phyloP scores from a whole-genome alignment of 805 yeast genomes.

The Candida mattraensis region DNA sequence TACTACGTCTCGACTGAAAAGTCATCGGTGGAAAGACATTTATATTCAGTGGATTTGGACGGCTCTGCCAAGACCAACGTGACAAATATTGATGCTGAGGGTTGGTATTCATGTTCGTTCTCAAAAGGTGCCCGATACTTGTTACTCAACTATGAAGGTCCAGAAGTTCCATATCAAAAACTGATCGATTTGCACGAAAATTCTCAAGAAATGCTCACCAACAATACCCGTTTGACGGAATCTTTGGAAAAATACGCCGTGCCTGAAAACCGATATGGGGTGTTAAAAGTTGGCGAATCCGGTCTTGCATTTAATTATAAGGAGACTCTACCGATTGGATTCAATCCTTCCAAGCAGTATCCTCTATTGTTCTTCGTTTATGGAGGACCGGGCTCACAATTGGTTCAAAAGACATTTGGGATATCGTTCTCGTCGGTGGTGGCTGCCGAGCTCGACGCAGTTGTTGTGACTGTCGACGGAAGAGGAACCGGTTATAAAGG shows the following conservation, averaged over 20 bases:
- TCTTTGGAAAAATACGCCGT: slow-evolving; percentile 46
- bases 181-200: slow-evolving; percentile 54
- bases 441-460: slow-evolving; percentile 73
- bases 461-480: slow-evolving; percentile 95
- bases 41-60: slow-evolving; percentile 65
- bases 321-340: slow-evolving; percentile 77
- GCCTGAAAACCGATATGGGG: slow-evolving; percentile 57
- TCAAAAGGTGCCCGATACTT: slow-evolving; percentile 78
- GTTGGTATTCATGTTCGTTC: slow-evolving; percentile 70
- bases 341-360: slow-evolving; percentile 59
- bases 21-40: slow-evolving; percentile 80
- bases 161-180: slow-evolving; percentile 75
- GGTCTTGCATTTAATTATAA: slow-evolving; percentile 52
- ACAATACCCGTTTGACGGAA: slow-evolving; percentile 43
- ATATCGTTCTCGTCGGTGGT: slow-evolving; percentile 71
- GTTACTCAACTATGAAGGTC: slow-evolving; percentile 73
- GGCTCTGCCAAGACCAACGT: slow-evolving; percentile 42
- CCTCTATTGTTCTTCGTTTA: slow-evolving; percentile 89
- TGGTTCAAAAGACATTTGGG: slow-evolving; percentile 61
- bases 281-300: slow-evolving; percentile 43
- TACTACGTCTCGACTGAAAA: slow-evolving; percentile 74
- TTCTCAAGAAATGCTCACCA: slow-evolving; percentile 41
- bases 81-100: slow-evolving; percentile 55
- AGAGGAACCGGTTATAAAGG: slow-evolving; percentile 95
- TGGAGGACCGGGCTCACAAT: slow-evolving; percentile 95